Evolutionary conservation across 768 basidiomycete species (phyloP).

Genomic region (Mycena sanguinolenta): DNA sequence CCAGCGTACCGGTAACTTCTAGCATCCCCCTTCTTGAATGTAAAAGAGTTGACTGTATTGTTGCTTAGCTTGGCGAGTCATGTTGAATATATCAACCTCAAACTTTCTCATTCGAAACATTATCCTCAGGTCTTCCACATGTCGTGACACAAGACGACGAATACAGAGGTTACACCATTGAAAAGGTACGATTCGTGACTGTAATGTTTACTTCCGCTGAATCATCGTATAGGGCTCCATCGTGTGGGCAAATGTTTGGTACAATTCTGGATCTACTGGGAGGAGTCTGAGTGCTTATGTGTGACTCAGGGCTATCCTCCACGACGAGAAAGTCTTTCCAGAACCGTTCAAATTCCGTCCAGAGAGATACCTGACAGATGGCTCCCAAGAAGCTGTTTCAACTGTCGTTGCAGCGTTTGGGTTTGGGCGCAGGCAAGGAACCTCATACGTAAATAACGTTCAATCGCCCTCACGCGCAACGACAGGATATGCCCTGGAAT

Average conservation of each 20-base stretch:
- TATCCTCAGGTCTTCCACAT: constrained; percentile 36
- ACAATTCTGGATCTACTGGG: not conserved
- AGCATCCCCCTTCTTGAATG: not conserved
- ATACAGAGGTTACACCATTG: constrained; percentile 47
- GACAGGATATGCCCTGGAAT: constrained; percentile 40
- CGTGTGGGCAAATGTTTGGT: constrained; percentile 29
- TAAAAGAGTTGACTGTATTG: not conserved
- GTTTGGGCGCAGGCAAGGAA: constrained; percentile 36
- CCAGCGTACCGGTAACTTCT: constrained; percentile 17
- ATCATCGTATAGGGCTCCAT: constrained; percentile 14
- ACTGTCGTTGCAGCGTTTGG: constrained; percentile 24
- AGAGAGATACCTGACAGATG: constrained; percentile 39
- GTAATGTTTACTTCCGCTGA: not conserved
- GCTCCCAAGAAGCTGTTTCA: constrained; percentile 31
- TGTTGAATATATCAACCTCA: not conserved
- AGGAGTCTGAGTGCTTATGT: constrained; percentile 41
- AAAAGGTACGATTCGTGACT: constrained; percentile 42
- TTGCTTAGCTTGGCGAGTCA: not conserved
- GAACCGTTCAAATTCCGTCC: constrained; percentile 46
- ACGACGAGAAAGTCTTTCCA: constrained; percentile 42
- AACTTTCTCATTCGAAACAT: not conserved
- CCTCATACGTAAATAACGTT: not conserved
- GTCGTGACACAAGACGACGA: constrained; percentile 47
- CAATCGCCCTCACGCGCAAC: not conserved
- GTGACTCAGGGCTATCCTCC: constrained; percentile 47